phyloP scores from a whole-genome alignment of 129 eudicot species.

The Pseudognaphalium luteoalbum region DNA sequence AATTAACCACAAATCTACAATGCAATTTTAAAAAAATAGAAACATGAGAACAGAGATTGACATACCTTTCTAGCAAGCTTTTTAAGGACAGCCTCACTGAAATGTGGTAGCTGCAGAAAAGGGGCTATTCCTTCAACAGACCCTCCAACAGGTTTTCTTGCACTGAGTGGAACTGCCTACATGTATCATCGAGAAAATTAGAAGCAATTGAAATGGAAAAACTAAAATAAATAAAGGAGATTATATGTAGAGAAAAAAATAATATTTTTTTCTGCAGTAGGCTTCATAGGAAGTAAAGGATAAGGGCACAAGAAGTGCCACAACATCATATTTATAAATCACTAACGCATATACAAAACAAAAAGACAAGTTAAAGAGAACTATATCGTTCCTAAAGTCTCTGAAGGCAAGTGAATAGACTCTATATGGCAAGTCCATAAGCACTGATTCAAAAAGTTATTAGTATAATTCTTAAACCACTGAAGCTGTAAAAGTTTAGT shows the following conservation, averaged over 20 bases:
- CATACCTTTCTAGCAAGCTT: constrained; percentile 51
- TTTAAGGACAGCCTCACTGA: constrained; percentile 78
- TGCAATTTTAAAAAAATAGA: neutral
- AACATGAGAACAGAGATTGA: neutral
- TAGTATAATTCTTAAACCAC: neutral
- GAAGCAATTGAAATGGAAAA: constrained; percentile 13
- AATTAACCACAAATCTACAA: neutral
- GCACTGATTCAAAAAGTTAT: neutral
- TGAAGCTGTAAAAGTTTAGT: neutral
- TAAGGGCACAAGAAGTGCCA: neutral
- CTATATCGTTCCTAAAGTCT: neutral
- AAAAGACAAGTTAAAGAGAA: neutral
- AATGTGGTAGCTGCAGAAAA: constrained; percentile 92
- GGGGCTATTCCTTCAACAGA: constrained; percentile 86
- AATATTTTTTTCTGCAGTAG: neutral
- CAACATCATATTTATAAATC: neutral
- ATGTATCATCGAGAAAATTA: constrained; percentile 19
- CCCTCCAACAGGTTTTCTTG: constrained; percentile 79
- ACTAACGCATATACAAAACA: neutral
- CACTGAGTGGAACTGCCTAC: constrained; percentile 96
- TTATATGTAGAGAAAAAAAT: neutral
- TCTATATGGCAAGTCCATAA: neutral
- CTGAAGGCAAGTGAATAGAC: neutral
- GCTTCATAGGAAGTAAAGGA: neutral
- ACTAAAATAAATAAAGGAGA: neutral